phyloP scores from a whole-genome alignment of 2,329 filamentous ascomycete species.

The Diaporthe sp. region DNA sequence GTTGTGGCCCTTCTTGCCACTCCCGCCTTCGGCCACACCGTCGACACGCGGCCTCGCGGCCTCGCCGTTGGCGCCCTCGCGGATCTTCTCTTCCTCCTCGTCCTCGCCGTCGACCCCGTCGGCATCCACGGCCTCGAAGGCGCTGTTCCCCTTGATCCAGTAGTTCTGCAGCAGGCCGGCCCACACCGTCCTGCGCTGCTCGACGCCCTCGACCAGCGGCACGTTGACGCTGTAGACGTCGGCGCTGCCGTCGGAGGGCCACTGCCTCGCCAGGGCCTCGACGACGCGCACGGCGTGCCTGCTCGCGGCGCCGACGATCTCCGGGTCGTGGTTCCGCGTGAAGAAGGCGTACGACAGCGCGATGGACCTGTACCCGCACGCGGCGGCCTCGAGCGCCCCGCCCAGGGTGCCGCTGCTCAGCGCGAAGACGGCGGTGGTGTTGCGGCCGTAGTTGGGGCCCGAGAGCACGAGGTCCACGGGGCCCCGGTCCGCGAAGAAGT shows the following conservation, averaged over 20 bases:
- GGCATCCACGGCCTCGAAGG: constrained; percentile 85
- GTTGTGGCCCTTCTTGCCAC: constrained; percentile 64
- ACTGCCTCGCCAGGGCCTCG: constrained; percentile 82
- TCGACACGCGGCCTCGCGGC: constrained; percentile 47
- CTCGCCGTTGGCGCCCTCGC: constrained; percentile 72
- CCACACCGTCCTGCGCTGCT: constrained; percentile 80
- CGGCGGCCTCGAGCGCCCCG: constrained; percentile 82
- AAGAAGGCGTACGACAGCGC: constrained; percentile 95
- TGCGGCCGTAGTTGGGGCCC: constrained; percentile 87
- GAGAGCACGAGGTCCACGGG: constrained; percentile 83
- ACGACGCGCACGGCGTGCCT: constrained; percentile 82
- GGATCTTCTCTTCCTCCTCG: constrained; percentile 80
- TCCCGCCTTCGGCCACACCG: constrained; percentile 51
- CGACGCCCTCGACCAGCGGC: constrained; percentile 83
- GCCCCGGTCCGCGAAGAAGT: constrained; percentile 81
- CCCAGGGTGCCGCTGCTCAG: constrained; percentile 84
- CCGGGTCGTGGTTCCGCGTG: constrained; percentile 84
- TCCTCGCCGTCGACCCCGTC: constrained; percentile 74
- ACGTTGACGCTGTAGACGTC: constrained; percentile 96
- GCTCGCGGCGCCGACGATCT: constrained; percentile 83
- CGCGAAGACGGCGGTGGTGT: constrained; percentile 85
- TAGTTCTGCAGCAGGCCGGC: constrained; percentile 91
- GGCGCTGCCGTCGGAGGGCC: constrained; percentile 74
- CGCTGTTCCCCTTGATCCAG: constrained; percentile 83
- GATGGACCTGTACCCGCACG: constrained; percentile 79